Evolutionary conservation across 495 filamentous ascomycete species (phyloP).

Genomic region (Penicillium arizonense): DNA sequence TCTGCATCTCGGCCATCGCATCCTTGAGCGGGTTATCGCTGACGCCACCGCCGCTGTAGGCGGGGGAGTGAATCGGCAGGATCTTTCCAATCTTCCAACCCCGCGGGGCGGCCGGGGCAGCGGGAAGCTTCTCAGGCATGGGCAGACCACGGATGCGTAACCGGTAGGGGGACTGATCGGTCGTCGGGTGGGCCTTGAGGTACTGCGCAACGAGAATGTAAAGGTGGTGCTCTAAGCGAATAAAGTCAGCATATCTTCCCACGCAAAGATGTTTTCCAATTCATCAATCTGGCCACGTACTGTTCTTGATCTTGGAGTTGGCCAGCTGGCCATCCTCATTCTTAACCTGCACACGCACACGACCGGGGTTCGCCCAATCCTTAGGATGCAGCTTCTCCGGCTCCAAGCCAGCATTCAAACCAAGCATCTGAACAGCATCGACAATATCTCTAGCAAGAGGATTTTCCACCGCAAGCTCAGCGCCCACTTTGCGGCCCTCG

Average conservation of each 20-base stretch:
- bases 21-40: constrained; percentile 96
- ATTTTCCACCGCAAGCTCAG: constrained; percentile 71
- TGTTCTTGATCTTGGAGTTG: constrained; percentile 69
- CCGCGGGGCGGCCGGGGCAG: constrained; percentile 72
- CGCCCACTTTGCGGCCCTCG: constrained; percentile 74
- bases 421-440: constrained; percentile 71
- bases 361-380: constrained; percentile 95
- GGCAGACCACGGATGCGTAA: constrained; percentile 68
- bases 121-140: constrained; percentile 61
- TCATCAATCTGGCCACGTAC: constrained; percentile 38
- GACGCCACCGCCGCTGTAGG: constrained; percentile 89
- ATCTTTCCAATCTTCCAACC: constrained; percentile 90
- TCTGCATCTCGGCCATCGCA: constrained; percentile 92
- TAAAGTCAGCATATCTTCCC: not conserved
- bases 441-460: constrained; percentile 89
- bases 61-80: constrained; percentile 81
- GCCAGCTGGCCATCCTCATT: constrained; percentile 46
- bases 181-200: constrained; percentile 73
- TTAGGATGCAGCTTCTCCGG: constrained; percentile 90
- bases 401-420: constrained; percentile 78
- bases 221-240: constrained; percentile 72
- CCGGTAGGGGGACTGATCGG: constrained; percentile 61
- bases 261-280: not conserved
- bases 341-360: constrained; percentile 77
- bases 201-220: constrained; percentile 73